Evolutionary conservation across 129 eudicot genomes (phyloP).

Genomic region (Ambrosia artemisiifolia): DNA sequence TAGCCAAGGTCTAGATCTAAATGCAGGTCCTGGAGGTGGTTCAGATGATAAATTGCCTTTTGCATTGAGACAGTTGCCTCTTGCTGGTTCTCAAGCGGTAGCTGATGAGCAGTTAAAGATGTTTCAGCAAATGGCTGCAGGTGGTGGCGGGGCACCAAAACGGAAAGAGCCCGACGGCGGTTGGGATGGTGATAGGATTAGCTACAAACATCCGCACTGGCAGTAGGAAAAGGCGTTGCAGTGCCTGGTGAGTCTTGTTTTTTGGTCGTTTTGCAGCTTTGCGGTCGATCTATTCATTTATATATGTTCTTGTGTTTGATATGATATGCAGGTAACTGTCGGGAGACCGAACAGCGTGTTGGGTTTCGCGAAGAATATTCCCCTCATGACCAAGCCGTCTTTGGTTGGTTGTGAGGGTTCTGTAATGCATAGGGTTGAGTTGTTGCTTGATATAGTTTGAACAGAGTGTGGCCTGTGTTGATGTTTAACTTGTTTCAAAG

Average conservation of each 20-base stretch:
- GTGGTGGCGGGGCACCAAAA: slow-evolving; percentile 50
- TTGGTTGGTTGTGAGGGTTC: slow-evolving; percentile 14
- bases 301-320: neutral
- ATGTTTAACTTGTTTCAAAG: slow-evolving; percentile 34
- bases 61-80: slow-evolving; percentile 49
- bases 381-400: neutral
- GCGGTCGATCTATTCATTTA: neutral
- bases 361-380: slow-evolving; percentile 8
- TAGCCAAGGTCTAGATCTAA: slow-evolving; percentile 73
- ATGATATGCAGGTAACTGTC: slow-evolving; percentile 1
- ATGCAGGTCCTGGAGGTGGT: slow-evolving; percentile 65
- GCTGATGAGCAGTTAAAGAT: slow-evolving; percentile 65
- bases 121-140: slow-evolving; percentile 39
- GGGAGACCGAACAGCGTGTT: neutral
- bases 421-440: slow-evolving; percentile 16
- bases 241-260: slow-evolving; percentile 12
- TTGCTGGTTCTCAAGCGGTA: slow-evolving; percentile 43
- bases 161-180: slow-evolving; percentile 84
- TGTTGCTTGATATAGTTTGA: slow-evolving; percentile 17
- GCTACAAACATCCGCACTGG: slow-evolving; percentile 66
- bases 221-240: slow-evolving; percentile 31
- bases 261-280: neutral
- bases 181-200: slow-evolving; percentile 55
- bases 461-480: slow-evolving; percentile 24
- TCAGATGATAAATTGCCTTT: slow-evolving; percentile 49